These are phyloP conservation scores for Lagenidium sp. DNA, from an alignment of 352 stramenopile genomes.

Conservation along the genomic window DNA sequence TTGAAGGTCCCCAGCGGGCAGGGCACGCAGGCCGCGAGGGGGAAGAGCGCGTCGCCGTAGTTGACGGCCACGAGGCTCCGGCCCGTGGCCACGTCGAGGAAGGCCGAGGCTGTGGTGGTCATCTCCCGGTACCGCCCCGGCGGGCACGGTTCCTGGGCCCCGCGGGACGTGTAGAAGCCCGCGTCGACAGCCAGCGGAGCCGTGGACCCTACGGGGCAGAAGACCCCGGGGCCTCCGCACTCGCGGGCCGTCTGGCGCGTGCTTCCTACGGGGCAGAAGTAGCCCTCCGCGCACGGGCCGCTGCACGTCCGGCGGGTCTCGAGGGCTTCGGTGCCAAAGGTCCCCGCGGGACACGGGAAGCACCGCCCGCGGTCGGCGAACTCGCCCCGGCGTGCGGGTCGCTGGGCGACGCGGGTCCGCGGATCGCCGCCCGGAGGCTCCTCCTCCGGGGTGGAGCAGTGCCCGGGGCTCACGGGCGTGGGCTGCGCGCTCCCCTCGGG, in stretches of 20 bases:
- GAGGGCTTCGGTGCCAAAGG: constrained; percentile 30
- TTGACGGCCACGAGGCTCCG: constrained; percentile 37
- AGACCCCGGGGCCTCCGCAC: constrained; percentile 36
- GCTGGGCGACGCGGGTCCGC: constrained; percentile 19
- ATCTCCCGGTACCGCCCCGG: constrained; percentile 25
- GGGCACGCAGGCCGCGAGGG: constrained; percentile 37
- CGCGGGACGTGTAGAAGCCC: constrained; percentile 41
- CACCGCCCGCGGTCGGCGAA: constrained; percentile 52
- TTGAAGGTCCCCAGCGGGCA: constrained; percentile 79
- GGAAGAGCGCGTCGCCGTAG: constrained; percentile 47
- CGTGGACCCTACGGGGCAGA: constrained; percentile 28
- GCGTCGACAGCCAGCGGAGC: constrained; percentile 9
- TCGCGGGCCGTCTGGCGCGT: constrained; percentile 26
- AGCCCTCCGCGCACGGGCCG: constrained; percentile 49
- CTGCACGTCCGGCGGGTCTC: constrained; percentile 40
- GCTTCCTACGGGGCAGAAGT: constrained; percentile 54
- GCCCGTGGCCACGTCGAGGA: constrained; percentile 31
- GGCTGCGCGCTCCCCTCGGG: constrained; percentile 14
- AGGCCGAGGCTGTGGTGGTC: constrained; percentile 14
- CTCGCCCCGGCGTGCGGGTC: constrained; percentile 26
- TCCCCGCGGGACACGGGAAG: constrained; percentile 51
- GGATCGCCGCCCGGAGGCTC: background rate
- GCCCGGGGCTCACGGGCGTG: constrained; percentile 12
- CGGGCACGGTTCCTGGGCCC: constrained; percentile 23
- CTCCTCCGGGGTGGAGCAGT: constrained; percentile 12